Percentiles rank a stretch among this genome's conserved stretches.
phyloP scores from a whole-genome alignment of 495 filamentous ascomycete species.

The Lophium mytilinum region DNA sequence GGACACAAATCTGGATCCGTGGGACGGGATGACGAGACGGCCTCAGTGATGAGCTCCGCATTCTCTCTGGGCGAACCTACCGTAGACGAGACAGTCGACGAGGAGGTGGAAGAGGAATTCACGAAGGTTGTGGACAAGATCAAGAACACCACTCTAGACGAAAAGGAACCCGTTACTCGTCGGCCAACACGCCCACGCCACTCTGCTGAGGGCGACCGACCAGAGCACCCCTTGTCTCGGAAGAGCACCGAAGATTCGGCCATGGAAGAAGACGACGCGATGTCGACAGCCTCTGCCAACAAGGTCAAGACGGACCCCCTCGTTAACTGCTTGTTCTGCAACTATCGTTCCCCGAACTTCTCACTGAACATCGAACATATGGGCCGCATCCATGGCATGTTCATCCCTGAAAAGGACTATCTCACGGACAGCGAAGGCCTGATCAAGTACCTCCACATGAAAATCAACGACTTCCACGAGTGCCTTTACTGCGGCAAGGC shows the following conservation, averaged over 20 bases:
- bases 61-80: conserved; percentile 84
- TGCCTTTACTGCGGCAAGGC: conserved; percentile 79
- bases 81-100: conserved; percentile 33
- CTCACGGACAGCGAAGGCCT: conserved; percentile 75
- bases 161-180: conserved; percentile 42
- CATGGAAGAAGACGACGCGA: conserved; percentile 4
- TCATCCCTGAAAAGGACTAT: conserved; percentile 81
- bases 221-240: conserved; percentile 34
- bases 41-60: conserved; percentile 82
- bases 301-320: conserved; percentile 33
- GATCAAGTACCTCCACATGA: conserved; percentile 63
- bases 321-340: conserved; percentile 83
- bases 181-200: conserved; percentile 51
- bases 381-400: conserved; percentile 88
- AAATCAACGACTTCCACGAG: conserved; percentile 65
- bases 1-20: conserved; percentile 29
- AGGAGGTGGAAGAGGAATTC: conserved; percentile 62
- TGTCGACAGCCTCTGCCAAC: conserved; percentile 8
- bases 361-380: conserved; percentile 76
- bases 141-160: conserved; percentile 62
- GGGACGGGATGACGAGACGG: conserved; percentile 50
- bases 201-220: conserved; percentile 39
- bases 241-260: conserved; percentile 2
- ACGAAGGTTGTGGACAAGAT: conserved; percentile 69
- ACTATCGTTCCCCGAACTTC: conserved; percentile 63